phyloP scores from a whole-genome alignment of 192 early-diverging fungal genomes.

The Coemansia sp. region DNA sequence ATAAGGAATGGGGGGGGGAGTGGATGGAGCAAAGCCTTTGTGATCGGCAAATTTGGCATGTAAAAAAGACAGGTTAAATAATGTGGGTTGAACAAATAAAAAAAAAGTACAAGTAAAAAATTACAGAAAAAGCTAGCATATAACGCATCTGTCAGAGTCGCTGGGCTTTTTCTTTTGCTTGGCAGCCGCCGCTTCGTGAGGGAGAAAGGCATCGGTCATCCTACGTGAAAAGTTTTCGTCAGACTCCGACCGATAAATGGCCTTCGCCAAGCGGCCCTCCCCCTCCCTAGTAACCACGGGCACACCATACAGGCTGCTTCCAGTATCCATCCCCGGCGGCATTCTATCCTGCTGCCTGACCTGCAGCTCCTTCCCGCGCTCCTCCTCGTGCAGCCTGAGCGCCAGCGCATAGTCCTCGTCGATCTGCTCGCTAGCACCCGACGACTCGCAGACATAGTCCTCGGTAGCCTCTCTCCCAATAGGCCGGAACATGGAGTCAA shows the following conservation, averaged over 20 bases:
- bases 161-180: slow-evolving; percentile 2
- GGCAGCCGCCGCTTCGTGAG: slow-evolving; percentile 4
- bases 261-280: slow-evolving; percentile 3
- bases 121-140: slow-evolving; percentile 7
- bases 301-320: slow-evolving; percentile 29
- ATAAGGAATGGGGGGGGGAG: neutral
- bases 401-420: slow-evolving; percentile 55
- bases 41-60: no score
- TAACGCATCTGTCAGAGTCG: slow-evolving; percentile 13
- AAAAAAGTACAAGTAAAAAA: neutral
- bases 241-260: slow-evolving; percentile 12
- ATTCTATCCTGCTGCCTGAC: slow-evolving; percentile 33
- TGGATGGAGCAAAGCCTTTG: neutral
- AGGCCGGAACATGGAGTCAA: slow-evolving; percentile 57
- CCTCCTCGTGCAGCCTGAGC: slow-evolving; percentile 46
- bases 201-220: slow-evolving; percentile 29
- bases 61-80: no score
- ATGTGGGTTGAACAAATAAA: no score
- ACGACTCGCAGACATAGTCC: slow-evolving; percentile 23
- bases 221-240: slow-evolving; percentile 34
- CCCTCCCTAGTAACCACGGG: slow-evolving; percentile 23
- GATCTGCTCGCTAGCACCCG: slow-evolving; percentile 21
- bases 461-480: slow-evolving; percentile 1
- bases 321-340: slow-evolving; percentile 33
- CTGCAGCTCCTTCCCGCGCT: slow-evolving; percentile 30